phyloP scores from a whole-genome alignment of 139 green algal species.

The Eudorina sp. region DNA sequence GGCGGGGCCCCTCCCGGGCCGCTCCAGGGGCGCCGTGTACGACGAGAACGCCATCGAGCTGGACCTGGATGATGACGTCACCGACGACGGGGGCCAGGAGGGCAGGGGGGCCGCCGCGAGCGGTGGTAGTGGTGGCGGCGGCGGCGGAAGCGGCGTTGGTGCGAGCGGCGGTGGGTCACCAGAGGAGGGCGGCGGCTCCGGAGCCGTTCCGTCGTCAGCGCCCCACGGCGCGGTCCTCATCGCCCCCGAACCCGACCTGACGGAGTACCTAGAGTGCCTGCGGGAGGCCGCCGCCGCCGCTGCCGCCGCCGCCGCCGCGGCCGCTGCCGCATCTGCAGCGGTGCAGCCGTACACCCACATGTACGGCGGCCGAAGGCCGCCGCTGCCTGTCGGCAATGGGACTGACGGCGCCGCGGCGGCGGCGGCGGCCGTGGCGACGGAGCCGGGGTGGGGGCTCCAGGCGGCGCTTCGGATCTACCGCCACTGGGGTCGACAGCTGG shows the following conservation, averaged over 20 bases:
- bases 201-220: too few relatives aligned
- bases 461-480: slow-evolving; percentile 17
- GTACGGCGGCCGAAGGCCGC: background rate
- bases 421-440: background rate
- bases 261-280: background rate
- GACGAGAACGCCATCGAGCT: slow-evolving; percentile 41
- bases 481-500: background rate
- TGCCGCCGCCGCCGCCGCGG: background rate
- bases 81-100: background rate
- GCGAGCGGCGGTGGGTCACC: too few relatives aligned
- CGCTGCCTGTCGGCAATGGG: background rate
- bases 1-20: background rate
- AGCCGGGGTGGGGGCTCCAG: background rate
- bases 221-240: background rate
- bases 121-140: background rate
- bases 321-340: background rate
- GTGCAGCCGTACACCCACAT: too few relatives aligned
- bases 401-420: background rate
- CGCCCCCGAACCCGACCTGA: background rate
- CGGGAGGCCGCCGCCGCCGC: background rate
- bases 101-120: background rate
- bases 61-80: background rate
- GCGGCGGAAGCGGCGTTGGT: background rate
- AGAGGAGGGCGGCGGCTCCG: too few relatives aligned
- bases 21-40: background rate